Percentiles rank a stretch among this genome's conserved stretches.
Conservation (phyloP, 805 yeast genomes). For the Kluyveromyces lactis region DNA sequence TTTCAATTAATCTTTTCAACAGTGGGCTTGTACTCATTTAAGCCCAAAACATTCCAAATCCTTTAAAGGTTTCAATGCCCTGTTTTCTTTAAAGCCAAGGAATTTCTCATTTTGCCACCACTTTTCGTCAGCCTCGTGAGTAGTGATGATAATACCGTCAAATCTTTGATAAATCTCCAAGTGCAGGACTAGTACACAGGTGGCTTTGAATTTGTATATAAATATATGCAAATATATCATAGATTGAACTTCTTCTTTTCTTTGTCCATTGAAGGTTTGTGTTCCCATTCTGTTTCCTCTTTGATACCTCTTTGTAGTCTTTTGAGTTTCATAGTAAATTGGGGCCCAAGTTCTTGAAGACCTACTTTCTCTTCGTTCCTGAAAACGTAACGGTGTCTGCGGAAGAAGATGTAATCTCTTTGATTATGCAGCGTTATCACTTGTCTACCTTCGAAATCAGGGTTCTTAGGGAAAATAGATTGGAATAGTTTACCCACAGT, state of each 20-base stretch:
- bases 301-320: constrained; percentile 86
- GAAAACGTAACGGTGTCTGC: constrained; percentile 90
- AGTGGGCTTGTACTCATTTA: too few species aligned
- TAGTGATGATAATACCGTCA: too few species aligned
- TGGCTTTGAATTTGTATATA: too few species aligned
- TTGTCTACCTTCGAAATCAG: constrained; percentile 92
- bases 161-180: too few species aligned
- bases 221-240: too few species aligned
- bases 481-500: constrained; percentile 91
- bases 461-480: constrained; percentile 83
- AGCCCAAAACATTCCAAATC: too few species aligned
- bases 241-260: constrained; percentile 89
- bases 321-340: constrained; percentile 81
- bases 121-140: too few species aligned
- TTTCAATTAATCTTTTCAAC: too few species aligned
- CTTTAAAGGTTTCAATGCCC: too few species aligned
- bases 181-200: too few species aligned
- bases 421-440: constrained; percentile 94
- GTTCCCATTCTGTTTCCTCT: constrained; percentile 95
- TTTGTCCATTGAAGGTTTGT: constrained; percentile 90
- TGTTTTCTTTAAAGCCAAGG: too few species aligned
- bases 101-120: too few species aligned
- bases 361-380: constrained; percentile 89
- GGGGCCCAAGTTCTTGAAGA: constrained; percentile 93
- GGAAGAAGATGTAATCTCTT: constrained; percentile 88